Evolutionary conservation across 2,329 filamentous ascomycete genomes (phyloP), one percentile per base, ranked within the genome.

Genomic region (Xylaria multiplex): DNA sequence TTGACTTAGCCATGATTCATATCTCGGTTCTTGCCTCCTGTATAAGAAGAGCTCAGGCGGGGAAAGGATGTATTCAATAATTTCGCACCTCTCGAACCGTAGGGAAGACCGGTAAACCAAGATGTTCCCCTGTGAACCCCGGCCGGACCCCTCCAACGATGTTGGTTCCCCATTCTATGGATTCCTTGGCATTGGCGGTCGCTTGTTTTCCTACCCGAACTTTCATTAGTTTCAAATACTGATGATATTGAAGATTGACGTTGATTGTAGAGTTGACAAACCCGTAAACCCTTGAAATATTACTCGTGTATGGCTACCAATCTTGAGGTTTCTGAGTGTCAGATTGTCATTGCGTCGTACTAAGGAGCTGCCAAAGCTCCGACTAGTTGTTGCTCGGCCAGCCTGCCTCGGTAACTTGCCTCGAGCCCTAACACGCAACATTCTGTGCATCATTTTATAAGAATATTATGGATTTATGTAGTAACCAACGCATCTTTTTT

Each of bases 141-240:
- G 91, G 92, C 59, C 88, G 92, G 19, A 93, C 90, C 30, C 91
- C 91, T 35, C 92, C 92, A 0, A 95, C 90, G 65, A 95, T 89
- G 43, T 92, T 91, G 45, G 92, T 94, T 13, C 92, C 92, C 85
- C 91, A 95, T 77, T 84, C 87, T 65, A 94, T 80, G 13, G 91
- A 93, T 76, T 93, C 90, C 77, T 87, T 86, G 37, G 91, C 91
- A 78, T 95, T 93, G 71, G 87, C 86, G 1, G 91, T 94, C 11
- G 91, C 91, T 79, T 88, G 81, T 56, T 65, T 73, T 64, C 69
- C 69, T 69, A 22, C 50, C 13, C 22, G 42, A 30, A n/a, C 14
- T 14, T 55, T 13, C n/a, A 58, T 69, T 50, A 66, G 50, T 35
- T 43, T 35, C 22, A 6, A 45, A 8, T 64, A 1, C 13, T 50